Evolutionary conservation across 495 filamentous ascomycete species (phyloP).

Genomic region (Barbatosphaeria neglecta): DNA sequence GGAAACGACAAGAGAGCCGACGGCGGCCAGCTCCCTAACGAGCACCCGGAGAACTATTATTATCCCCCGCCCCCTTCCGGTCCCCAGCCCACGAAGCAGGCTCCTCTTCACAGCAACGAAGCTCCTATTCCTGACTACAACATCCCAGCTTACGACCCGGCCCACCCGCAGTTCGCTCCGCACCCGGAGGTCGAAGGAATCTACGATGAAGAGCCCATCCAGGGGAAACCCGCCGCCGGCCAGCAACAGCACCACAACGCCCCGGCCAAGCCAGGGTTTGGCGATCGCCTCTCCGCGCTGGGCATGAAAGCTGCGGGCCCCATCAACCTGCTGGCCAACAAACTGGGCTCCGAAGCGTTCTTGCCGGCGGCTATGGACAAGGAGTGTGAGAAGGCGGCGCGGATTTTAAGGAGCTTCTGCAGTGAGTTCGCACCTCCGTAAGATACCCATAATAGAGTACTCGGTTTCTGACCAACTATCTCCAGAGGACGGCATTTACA

Average conservation of each 20-base stretch:
- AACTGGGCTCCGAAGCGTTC: slow-evolving; percentile 51
- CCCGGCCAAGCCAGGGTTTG: slow-evolving; percentile 10
- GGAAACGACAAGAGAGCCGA: not conserved
- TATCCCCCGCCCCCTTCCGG: not conserved
- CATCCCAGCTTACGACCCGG: slow-evolving; percentile 15
- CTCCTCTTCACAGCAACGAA: slow-evolving; percentile 12
- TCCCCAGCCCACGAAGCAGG: not conserved
- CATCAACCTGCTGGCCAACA: slow-evolving; percentile 57
- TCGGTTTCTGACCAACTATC: no score
- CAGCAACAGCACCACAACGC: slow-evolving; percentile 7
- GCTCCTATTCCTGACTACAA: slow-evolving; percentile 16
- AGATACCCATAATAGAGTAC: not conserved
- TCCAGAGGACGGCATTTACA: slow-evolving; percentile 23
- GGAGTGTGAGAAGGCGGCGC: slow-evolving; percentile 77
- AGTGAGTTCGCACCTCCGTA: slow-evolving; percentile 25
- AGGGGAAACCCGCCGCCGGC: slow-evolving; percentile 11
- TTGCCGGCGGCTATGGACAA: slow-evolving; percentile 69
- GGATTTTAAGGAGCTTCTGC: slow-evolving; percentile 72
- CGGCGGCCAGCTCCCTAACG: not conserved
- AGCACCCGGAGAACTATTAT: not conserved
- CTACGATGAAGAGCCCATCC: slow-evolving; percentile 15
- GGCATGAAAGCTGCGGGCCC: slow-evolving; percentile 39
- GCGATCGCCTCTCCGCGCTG: slow-evolving; percentile 12
- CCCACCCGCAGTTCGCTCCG: slow-evolving; percentile 12
- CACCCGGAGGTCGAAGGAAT: slow-evolving; percentile 9